Base-by-base conservation (phyloP, 2,329 filamentous ascomycete genomes). In the Apiospora kogelbergensis region DNA sequence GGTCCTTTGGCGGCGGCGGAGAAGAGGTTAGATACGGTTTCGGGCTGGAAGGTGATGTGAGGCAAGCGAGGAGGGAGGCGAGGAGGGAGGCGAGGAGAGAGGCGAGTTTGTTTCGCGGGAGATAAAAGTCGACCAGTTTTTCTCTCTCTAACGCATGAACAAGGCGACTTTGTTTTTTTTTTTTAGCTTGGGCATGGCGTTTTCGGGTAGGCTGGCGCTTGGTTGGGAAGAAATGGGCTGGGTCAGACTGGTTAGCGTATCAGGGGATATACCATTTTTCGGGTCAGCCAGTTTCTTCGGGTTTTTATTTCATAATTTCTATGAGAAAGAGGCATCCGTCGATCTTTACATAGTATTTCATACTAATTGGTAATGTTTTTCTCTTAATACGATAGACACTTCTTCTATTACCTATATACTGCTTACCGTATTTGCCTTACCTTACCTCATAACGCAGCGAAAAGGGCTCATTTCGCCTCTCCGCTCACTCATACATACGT, bases 21-120 rank as follows among this genome's bases (percentile, higher is more conserved):
- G 70, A 69, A 10, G 73, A 74, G 37, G 69, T 76, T 37, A 73
- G 74, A 63, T 78, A 78, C 45, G 76, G 76, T 1, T 79, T 79
- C 46, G 77, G 76, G 17, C 67, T 78, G 5, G 76, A 78, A 65
- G 77, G 77, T 1, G 76, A 78, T 22, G 76, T 78, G 7, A 72
- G 72, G 70, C 76, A 76, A 66, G 66, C 70, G n/a, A 72, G 70
- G 57, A 71, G 69, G 11, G 74, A 74, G 57, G 69, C 67, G 13
- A 74, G 63, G 6, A 71, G 72, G 70, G 75, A 76, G 66, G 66
- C 70, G n/a, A 72, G 70, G 57, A 71, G 69, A 9, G 74, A 74
- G 57, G 69, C 67, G 11, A 74, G 60, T n/a, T 13, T 24, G 33
- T 64, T 64, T 17, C 63, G 63, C 3, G 63, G 63, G 24, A 40